Conservation (phyloP, 805 yeast genomes). For the Ogataea wickerhamii region DNA sequence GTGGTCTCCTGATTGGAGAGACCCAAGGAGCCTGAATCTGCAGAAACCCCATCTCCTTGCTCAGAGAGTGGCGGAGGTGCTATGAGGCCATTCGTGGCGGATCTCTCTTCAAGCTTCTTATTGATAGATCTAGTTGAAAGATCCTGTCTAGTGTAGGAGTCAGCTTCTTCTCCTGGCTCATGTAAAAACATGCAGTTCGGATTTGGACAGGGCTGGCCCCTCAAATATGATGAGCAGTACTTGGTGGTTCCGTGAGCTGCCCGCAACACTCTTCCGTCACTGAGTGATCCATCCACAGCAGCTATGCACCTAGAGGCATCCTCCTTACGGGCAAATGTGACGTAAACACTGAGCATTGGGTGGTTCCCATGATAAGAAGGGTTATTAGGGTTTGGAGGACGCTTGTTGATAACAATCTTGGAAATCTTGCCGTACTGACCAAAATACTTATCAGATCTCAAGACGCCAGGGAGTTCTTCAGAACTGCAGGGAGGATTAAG, state of each 20-base stretch:
- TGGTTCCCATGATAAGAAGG: slow-evolving; percentile 40
- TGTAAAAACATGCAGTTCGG: slow-evolving; percentile 99
- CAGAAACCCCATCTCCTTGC: neutral
- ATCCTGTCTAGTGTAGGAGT: slow-evolving; percentile 88
- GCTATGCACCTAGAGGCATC: slow-evolving; percentile 93
- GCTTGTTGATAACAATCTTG: slow-evolving; percentile 88
- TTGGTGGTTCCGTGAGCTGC: slow-evolving; percentile 99
- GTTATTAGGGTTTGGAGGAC: slow-evolving; percentile 45
- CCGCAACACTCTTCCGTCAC: slow-evolving; percentile 83
- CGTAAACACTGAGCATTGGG: slow-evolving; percentile 92
- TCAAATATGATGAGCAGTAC: slow-evolving; percentile 91
- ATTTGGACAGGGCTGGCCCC: slow-evolving; percentile 96
- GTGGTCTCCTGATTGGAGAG: neutral
- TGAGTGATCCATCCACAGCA: slow-evolving; percentile 87
- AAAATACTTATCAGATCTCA: slow-evolving; percentile 88
- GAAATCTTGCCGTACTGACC: slow-evolving; percentile 98
- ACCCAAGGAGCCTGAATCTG: neutral
- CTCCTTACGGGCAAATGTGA: slow-evolving; percentile 87
- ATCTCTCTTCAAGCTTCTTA: slow-evolving; percentile 42
- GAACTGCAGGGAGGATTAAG: slow-evolving; percentile 83
- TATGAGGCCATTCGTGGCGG: slow-evolving; percentile 34
- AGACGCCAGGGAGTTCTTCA: slow-evolving; percentile 77
- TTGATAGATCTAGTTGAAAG: slow-evolving; percentile 71
- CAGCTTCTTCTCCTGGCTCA: slow-evolving; percentile 99
- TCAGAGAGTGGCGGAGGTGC: slow-evolving; percentile 22